phyloP scores from a whole-genome alignment of 495 filamentous ascomycete species.

The Peziza echinospora region DNA sequence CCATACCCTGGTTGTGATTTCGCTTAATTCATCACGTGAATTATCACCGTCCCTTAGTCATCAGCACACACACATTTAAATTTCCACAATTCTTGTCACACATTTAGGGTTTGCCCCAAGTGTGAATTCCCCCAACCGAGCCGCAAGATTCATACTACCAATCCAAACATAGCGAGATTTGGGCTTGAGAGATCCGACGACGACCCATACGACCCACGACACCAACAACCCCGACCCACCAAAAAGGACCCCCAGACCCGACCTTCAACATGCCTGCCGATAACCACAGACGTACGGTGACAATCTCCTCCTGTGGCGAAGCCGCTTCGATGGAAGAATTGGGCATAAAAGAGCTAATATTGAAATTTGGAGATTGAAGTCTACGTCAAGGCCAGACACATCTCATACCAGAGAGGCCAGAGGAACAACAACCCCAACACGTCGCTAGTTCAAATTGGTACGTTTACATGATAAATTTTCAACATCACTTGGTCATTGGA shows the following conservation, averaged over 20 bases:
- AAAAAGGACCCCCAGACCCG: not conserved
- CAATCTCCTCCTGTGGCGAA: not conserved
- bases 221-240: not conserved
- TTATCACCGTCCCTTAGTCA: too few species aligned
- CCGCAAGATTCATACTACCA: not conserved
- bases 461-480: not conserved
- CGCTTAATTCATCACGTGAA: too few species aligned
- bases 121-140: not conserved
- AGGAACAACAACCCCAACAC: slow-evolving; percentile 67
- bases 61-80: too few species aligned
- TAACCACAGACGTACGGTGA: not conserved
- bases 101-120: not conserved
- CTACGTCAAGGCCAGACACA: slow-evolving; percentile 33
- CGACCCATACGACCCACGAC: not conserved
- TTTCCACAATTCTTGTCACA: too few species aligned
- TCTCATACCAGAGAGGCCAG: slow-evolving; percentile 83
- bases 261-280: not conserved
- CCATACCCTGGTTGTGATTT: too few species aligned
- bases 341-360: not conserved
- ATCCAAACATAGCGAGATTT: too few species aligned
- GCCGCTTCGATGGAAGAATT: not conserved
- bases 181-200: not conserved
- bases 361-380: not conserved
- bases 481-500: not conserved
- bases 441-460: slow-evolving; percentile 69